These are phyloP conservation scores for Allium cepa DNA, from an alignment of 106 monocot genomes.

Conservation along the genomic window DNA sequence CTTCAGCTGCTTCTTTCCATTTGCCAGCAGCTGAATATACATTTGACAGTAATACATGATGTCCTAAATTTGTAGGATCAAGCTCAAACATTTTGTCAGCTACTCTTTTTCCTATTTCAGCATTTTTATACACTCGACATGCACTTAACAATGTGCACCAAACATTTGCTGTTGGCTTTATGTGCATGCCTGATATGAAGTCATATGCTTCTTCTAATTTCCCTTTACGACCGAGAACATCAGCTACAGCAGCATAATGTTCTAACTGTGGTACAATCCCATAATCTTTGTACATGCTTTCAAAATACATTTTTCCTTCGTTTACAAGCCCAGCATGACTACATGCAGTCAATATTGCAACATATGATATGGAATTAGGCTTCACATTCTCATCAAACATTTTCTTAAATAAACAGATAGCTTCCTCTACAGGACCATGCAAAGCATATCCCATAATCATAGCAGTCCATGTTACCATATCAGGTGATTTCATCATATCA, in stretches of 20 bases:
- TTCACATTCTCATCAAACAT: constrained; percentile 54
- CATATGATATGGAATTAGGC: constrained; percentile 73
- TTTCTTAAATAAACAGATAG: constrained; percentile 46
- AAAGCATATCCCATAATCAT: constrained; percentile 98
- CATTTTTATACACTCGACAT: constrained; percentile 66
- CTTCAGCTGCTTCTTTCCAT: constrained; percentile 71
- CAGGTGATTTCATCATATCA: constrained; percentile 39
- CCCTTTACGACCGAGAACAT: constrained; percentile 79
- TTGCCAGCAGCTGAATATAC: constrained; percentile 72
- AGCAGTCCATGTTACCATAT: constrained; percentile 76
- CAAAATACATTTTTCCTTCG: constrained; percentile 11
- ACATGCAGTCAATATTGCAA: constrained; percentile 85
- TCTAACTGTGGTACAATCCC: constrained; percentile 63
- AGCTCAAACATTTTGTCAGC: constrained; percentile 57
- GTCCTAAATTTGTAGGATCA: constrained; percentile 49
- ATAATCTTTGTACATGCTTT: constrained; percentile 59
- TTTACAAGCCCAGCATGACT: constrained; percentile 54
- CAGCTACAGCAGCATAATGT: constrained; percentile 85
- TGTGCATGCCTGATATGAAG: constrained; percentile 68
- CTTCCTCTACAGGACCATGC: constrained; percentile 75
- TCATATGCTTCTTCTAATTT: constrained; percentile 64
- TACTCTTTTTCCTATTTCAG: constrained; percentile 53
- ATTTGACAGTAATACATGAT: constrained; percentile 73
- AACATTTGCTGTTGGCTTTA: constrained; percentile 71
- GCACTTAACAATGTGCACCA: constrained; percentile 77